Base-by-base conservation (phyloP, 2,329 filamentous ascomycete species). In the Fusarium proliferatum region DNA sequence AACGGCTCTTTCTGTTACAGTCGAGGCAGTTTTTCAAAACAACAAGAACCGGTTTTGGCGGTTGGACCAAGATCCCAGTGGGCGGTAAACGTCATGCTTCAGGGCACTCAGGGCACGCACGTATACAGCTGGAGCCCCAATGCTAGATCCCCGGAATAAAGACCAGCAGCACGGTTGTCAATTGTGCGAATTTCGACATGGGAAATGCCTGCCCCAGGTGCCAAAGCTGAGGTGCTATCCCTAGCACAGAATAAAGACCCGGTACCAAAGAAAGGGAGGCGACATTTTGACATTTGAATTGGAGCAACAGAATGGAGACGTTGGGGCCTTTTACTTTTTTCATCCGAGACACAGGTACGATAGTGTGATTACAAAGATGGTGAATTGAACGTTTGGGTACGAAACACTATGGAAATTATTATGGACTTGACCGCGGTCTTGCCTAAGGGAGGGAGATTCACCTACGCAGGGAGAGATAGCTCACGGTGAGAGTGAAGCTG, bases 51-150 rank as follows among this genome's bases (percentile, higher is more conserved):
- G 71, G 74, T 68, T 74, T 69, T 61, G 49, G 64, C 34, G 23
- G 48, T 45, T 71, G 15, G 56, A 48, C 55, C 55, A 65, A 71
- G 67, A 72, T 57, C 67, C 62, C 42, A 58, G 61, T 36, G 55
- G 33, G 53, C 52, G 39, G 48, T 55, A 34, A 74, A 77, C 76
- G 74, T 76, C 74, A 78, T 77, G 68, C 64, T 65, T 73, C 64
- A 60, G 63, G 53, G 36, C 53, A 52, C 57, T 34, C 36, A 17
- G 33, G 26, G 57, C 34, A 57, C 30, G n/a, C 21, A 56, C 21
- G 19, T 17, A 41, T 36, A 45, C 57, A 53, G 64, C 69, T 67
- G 58, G 60, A 74, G 63, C 64, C 55, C 58, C 49, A 52, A 39
- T 59, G 42, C 48, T 62, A 64, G 56, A 56, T 67, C 70, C 49